Evolutionary conservation across 257 asterid genomes (phyloP).

Genomic region (Plectranthus barbatus): DNA sequence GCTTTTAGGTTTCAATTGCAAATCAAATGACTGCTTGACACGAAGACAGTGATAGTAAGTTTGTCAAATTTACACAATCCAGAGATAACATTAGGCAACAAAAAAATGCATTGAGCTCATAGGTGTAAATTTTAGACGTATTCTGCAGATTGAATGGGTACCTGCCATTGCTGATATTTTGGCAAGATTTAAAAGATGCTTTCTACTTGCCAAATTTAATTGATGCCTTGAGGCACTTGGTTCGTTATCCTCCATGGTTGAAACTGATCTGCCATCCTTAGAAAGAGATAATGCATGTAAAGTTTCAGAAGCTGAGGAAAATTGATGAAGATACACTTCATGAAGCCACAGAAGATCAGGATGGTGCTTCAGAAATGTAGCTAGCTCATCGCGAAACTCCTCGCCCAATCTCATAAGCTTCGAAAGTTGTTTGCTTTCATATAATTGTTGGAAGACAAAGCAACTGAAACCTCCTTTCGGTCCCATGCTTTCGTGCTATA

Average conservation of each 20-base stretch:
- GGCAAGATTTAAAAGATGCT: conserved; percentile 69
- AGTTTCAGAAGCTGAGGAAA: conserved; percentile 81
- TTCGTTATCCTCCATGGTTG: conserved; percentile 32
- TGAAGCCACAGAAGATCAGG: conserved; percentile 91
- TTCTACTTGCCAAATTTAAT: conserved; percentile 61
- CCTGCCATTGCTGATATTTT: conserved; percentile 89
- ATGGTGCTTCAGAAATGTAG: conserved; percentile 61
- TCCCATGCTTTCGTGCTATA: conserved; percentile 84
- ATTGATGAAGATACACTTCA: conserved; percentile 75
- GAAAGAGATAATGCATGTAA: conserved; percentile 68
- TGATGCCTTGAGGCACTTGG: conserved; percentile 19
- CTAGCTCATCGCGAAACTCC: conserved; percentile 74
- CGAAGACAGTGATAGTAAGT: neutral
- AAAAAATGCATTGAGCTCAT: conserved; percentile 10
- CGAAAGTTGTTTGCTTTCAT: conserved; percentile 53
- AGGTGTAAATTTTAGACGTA: neutral
- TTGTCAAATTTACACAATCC: neutral
- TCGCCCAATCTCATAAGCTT: conserved; percentile 89
- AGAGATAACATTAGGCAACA: conserved; percentile 3
- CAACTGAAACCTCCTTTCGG: conserved; percentile 89
- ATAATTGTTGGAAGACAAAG: conserved; percentile 75
- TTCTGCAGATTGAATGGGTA: conserved; percentile 19
- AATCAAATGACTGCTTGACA: neutral
- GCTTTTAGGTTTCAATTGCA: neutral
- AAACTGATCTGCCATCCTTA: conserved; percentile 33